Conservation (phyloP, 2,329 filamentous ascomycete genomes). For the Triangularia verruculosa region DNA sequence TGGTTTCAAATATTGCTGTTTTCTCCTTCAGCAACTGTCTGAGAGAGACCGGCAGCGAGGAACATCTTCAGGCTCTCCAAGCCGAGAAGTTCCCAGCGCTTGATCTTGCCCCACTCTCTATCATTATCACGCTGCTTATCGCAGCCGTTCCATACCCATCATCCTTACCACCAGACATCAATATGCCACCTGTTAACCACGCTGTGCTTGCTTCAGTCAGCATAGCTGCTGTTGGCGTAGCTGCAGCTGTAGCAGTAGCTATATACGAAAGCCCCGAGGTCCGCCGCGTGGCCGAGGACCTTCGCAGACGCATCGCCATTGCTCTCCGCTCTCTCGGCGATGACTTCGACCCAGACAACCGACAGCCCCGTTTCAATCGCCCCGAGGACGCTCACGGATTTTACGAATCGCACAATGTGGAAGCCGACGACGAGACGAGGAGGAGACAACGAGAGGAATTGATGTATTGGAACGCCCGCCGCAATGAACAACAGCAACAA, state of each 20-base stretch:
- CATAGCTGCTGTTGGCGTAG: slow-evolving; percentile 56
- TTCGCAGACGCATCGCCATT: slow-evolving; percentile 59
- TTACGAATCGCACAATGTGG: slow-evolving; percentile 52
- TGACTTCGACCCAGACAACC: slow-evolving; percentile 46
- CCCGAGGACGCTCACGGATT: slow-evolving; percentile 66
- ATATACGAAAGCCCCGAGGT: slow-evolving; percentile 64
- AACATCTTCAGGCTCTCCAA: not conserved
- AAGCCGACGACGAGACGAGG: slow-evolving; percentile 60
- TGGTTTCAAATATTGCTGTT: not conserved
- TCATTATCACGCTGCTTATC: not conserved
- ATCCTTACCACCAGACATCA: slow-evolving; percentile 14
- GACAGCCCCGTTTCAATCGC: slow-evolving; percentile 59
- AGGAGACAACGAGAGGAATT: slow-evolving; percentile 62
- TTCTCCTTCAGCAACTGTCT: not conserved
- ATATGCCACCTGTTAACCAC: slow-evolving; percentile 57
- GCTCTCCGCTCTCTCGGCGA: slow-evolving; percentile 60
- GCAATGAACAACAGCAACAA: slow-evolving; percentile 28
- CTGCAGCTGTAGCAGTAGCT: slow-evolving; percentile 56
- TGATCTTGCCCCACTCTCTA: not conserved
- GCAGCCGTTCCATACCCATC: not conserved
- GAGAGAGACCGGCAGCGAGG: not conserved
- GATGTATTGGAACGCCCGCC: slow-evolving; percentile 59
- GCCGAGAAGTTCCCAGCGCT: not conserved
- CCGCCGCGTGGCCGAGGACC: slow-evolving; percentile 58
- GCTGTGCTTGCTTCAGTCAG: slow-evolving; percentile 54